phyloP scores from a whole-genome alignment of 805 yeast genomes.

The Zygoascus biomembranicola region DNA sequence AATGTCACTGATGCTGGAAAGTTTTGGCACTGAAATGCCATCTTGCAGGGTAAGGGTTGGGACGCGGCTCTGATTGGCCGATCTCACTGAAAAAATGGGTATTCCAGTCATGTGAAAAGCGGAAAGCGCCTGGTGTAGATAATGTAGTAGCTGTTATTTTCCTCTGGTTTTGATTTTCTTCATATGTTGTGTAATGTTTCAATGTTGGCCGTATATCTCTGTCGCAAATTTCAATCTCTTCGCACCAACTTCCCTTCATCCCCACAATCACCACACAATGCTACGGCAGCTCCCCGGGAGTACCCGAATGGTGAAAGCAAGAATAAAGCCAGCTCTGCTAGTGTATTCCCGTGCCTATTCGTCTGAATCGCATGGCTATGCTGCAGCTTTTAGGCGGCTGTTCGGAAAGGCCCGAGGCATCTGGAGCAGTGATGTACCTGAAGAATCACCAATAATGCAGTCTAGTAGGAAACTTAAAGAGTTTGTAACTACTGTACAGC shows the following conservation, averaged over 20 bases:
- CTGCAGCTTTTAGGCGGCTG: neutral
- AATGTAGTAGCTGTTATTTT: no score
- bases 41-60: constrained; percentile 53
- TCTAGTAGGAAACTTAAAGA: neutral
- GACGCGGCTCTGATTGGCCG: no score
- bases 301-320: neutral
- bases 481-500: neutral
- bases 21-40: constrained; percentile 68
- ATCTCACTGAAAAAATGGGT: no score
- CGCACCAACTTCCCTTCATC: neutral
- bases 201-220: no score
- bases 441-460: neutral
- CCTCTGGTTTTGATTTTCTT: no score
- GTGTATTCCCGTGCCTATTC: neutral
- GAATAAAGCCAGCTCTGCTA: neutral
- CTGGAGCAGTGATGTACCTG: neutral
- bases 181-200: no score
- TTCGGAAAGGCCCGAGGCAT: neutral
- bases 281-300: neutral
- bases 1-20: neutral
- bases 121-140: no score
- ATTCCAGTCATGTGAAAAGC: no score
- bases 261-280: neutral
- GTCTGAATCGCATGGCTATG: neutral
- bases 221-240: no score